Base-by-base conservation (phyloP, 1,284 basidiomycete species). In the Marasmius sp. region DNA sequence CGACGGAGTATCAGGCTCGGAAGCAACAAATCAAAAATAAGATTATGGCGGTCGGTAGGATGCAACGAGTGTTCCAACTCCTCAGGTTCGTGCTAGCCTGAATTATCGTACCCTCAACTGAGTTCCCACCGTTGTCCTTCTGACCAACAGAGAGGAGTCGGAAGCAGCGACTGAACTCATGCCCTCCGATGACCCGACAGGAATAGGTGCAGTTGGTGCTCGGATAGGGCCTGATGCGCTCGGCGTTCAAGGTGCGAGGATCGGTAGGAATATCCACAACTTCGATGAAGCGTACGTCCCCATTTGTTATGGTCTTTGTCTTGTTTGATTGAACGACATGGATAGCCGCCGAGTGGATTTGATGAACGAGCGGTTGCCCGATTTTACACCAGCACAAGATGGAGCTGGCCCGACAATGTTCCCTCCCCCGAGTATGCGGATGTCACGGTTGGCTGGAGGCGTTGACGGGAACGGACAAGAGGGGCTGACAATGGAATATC, bases 111-210 rank as follows among this genome's bases (percentile, higher is more conserved):
- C 10, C 20, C 39, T 7, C 11, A 47, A 52, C n/a, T 50, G 45
- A 39, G 56, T 51, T 61, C 60, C 6, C 55, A 58, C 39, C 59
- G 34, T 7, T 11, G 56, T 39, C 1, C 48, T 38, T 47, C 33
- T 18, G 18, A 37, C 41, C 45, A 53, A 54, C 70, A 95, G 94
- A 74, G 95, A 98, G 77, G 97, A 98, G 75, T 89, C 96, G 0
- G 97, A 99, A 78, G 89, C 91, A 59, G 93, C 93, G 1, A 93
- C 95, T 5, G 97, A 99, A 75, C 85, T 99, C 66, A 85, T 89
- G 69, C 79, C 84, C 41, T 79, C 67, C 71, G 79, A 65, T 74
- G 63, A 72, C 78, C 50, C 78, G 79, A 14, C 77, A 74, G 65
- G 82, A 76, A 41, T 76, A 74, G 63, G 77, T 80, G 52, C 83